Evolutionary conservation across 2,329 filamentous ascomycete species (phyloP).

Genomic region (Talaromyces sp.): DNA sequence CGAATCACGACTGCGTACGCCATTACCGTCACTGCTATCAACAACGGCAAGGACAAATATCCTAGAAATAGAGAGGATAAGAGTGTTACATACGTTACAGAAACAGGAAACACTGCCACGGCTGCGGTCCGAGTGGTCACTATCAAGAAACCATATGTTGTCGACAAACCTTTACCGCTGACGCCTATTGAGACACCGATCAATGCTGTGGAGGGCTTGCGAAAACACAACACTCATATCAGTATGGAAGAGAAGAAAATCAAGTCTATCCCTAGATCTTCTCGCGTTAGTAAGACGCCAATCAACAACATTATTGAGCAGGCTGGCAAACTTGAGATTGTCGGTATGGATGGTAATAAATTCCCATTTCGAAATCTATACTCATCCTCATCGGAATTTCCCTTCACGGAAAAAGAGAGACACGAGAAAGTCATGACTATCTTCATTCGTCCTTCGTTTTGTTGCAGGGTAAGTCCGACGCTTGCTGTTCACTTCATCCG

Average conservation of each 20-base stretch:
- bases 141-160: slow-evolving; percentile 8
- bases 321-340: slow-evolving; percentile 40
- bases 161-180: slow-evolving; percentile 18
- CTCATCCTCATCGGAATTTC: slow-evolving; percentile 21
- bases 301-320: slow-evolving; percentile 19
- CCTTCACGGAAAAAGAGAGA: slow-evolving; percentile 42
- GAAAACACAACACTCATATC: not conserved
- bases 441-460: not conserved
- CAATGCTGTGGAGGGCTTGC: not conserved
- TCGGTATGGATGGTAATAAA: slow-evolving; percentile 61
- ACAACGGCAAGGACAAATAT: slow-evolving; percentile 2
- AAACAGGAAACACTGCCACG: not conserved
- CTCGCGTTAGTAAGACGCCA: slow-evolving; percentile 11
- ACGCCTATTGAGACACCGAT: slow-evolving; percentile 12
- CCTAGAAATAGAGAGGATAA: not conserved
- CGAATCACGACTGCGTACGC: slow-evolving; percentile 13
- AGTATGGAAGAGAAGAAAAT: not conserved
- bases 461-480: slow-evolving; percentile 8
- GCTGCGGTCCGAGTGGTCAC: slow-evolving; percentile 13
- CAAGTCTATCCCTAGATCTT: not conserved
- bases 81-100: not conserved
- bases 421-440: slow-evolving; percentile 48
- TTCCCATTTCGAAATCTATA: slow-evolving; percentile 65
- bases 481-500: not conserved
- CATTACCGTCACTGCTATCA: slow-evolving; percentile 12